Evolutionary conservation across 2,329 filamentous ascomycete species (phyloP).

Genomic region (Neurospora sp.): DNA sequence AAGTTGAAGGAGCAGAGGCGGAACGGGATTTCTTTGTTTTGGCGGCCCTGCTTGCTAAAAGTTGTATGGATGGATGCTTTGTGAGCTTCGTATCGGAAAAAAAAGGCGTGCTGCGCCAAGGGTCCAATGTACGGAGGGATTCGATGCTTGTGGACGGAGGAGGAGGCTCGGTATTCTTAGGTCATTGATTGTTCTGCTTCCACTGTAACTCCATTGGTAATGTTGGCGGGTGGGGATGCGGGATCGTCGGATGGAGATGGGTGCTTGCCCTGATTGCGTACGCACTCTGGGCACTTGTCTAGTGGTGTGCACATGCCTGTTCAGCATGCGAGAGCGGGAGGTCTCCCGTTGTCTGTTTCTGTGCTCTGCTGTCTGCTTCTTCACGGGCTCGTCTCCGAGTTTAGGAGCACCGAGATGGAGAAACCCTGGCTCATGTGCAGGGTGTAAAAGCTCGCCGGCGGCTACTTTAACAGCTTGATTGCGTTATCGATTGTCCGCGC

Average conservation of each 20-base stretch:
- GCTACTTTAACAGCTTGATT: not conserved
- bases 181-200: not conserved
- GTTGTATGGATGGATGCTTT: not conserved
- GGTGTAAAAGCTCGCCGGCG: not conserved
- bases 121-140: not conserved
- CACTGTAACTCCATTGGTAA: not conserved
- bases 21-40: not conserved
- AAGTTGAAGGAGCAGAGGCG: not conserved
- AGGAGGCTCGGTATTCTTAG: not conserved
- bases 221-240: not conserved
- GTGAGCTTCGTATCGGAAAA: not conserved
- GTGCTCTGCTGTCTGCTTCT: not conserved
- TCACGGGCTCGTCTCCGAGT: not conserved
- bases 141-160: not conserved
- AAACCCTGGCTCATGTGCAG: not conserved
- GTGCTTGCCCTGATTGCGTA: not conserved
- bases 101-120: not conserved
- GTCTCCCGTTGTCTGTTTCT: not conserved
- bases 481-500: not conserved
- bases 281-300: not conserved
- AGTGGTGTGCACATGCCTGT: not conserved
- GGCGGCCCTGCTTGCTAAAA: not conserved
- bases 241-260: not conserved
- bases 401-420: not conserved
- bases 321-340: not conserved